A percentile compares a stretch with the other conserved stretches of the same genome.
phyloP scores from a whole-genome alignment of 2,329 filamentous ascomycete genomes.

The Xylaria arbuscula region DNA sequence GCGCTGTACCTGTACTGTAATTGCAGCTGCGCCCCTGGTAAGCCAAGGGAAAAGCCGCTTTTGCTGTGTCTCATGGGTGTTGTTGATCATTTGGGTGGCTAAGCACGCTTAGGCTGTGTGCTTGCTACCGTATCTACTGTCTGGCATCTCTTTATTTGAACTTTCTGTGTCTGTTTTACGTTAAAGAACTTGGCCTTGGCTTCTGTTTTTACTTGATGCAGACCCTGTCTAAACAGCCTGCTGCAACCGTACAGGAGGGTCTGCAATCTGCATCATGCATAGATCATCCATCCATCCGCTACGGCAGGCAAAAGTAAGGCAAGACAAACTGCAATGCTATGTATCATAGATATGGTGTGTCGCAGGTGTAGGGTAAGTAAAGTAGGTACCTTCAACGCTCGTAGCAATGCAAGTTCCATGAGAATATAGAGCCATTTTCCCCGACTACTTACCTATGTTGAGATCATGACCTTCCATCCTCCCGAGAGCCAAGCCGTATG shows the following conservation, averaged over 20 bases:
- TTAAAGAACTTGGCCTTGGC: no score
- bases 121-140: no score
- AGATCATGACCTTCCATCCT: constrained; percentile 6
- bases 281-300: constrained; percentile 14
- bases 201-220: no score
- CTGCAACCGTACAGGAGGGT: no score
- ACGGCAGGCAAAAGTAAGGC: constrained; percentile 13
- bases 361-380: no score
- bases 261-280: constrained; percentile 29
- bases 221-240: no score
- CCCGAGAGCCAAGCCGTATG: constrained; percentile 15
- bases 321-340: background rate
- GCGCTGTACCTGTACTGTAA: background rate
- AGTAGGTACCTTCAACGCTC: background rate
- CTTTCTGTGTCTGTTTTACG: constrained; percentile 5
- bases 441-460: background rate
- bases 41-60: background rate
- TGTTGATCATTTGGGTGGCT: no score
- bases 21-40: background rate
- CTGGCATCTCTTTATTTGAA: background rate
- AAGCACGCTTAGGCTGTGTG: no score
- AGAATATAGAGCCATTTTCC: background rate
- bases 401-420: background rate
- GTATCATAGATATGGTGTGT: no score
- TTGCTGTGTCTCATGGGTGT: no score